Conservation (phyloP, 106 monocot genomes). For the Acanthochlamys bracteata region DNA sequence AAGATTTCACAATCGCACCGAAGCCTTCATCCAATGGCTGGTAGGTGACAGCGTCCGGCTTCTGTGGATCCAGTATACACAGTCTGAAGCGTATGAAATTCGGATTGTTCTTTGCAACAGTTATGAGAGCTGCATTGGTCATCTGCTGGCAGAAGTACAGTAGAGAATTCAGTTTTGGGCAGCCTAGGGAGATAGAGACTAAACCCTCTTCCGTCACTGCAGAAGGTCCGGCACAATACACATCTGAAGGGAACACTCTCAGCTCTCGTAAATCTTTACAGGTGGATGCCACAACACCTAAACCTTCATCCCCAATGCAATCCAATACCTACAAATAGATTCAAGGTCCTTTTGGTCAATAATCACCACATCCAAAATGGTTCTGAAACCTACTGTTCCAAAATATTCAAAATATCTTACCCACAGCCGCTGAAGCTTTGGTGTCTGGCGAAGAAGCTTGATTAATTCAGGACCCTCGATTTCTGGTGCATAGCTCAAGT, state of each 20-base stretch:
- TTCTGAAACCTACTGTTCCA: no score
- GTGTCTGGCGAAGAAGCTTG: conserved; percentile 15
- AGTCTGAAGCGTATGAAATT: conserved; percentile 44
- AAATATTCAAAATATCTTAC: conserved; percentile 6
- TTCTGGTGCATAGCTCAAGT: conserved; percentile 25
- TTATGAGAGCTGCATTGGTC: conserved; percentile 47
- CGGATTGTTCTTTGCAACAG: conserved; percentile 35
- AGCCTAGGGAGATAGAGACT: conserved; percentile 45
- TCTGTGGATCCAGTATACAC: conserved; percentile 40
- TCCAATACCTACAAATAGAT: conserved; percentile 36
- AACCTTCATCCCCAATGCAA: conserved; percentile 43
- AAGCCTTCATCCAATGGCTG: conserved; percentile 54
- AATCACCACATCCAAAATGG: not conserved
- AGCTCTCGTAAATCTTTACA: conserved; percentile 49
- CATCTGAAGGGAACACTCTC: conserved; percentile 47
- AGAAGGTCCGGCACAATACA: conserved; percentile 13
- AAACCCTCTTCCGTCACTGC: conserved; percentile 41
- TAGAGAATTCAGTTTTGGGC: conserved; percentile 34
- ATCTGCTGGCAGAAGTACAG: conserved; percentile 61
- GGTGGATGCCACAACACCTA: conserved; percentile 30
- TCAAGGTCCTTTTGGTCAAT: not conserved
- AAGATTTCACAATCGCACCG: conserved; percentile 41
- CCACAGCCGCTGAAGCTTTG: conserved; percentile 29
- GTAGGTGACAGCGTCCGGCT: conserved; percentile 32
- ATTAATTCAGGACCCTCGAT: conserved; percentile 13